A percentile compares a stretch with the other conserved stretches of the same genome.
These are phyloP conservation scores for Pyronema domesticum DNA, from an alignment of 495 filamentous ascomycete genomes.

Conservation along the genomic window DNA sequence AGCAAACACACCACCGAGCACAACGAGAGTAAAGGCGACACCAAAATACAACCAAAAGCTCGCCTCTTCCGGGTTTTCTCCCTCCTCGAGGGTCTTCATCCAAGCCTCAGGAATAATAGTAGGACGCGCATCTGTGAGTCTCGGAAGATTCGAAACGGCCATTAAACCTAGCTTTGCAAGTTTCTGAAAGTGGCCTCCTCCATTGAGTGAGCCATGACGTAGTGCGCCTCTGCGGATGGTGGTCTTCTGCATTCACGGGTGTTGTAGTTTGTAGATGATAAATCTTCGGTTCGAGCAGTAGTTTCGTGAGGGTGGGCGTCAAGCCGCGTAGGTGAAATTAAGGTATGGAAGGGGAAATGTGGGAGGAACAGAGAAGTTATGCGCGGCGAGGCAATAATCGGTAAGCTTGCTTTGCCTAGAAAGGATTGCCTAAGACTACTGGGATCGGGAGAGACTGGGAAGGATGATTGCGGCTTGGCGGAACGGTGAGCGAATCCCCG, in stretches of 20 bases:
- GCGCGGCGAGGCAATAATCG: too few relatives aligned
- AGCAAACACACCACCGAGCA: constrained; percentile 85
- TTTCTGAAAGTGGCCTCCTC: background rate
- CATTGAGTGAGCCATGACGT: constrained; percentile 3
- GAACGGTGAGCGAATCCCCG: too few relatives aligned
- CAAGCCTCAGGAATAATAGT: background rate
- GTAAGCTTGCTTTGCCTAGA: too few relatives aligned
- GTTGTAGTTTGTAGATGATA: background rate
- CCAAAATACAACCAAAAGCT: constrained; percentile 51
- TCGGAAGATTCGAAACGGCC: constrained; percentile 14
- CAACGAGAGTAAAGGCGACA: constrained; percentile 53
- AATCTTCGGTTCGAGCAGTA: background rate
- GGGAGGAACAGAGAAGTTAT: too few relatives aligned
- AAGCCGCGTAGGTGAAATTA: too few relatives aligned
- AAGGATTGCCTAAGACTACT: too few relatives aligned
- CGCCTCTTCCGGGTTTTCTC: constrained; percentile 31
- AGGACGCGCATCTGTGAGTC: constrained; percentile 12
- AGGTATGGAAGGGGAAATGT: too few relatives aligned
- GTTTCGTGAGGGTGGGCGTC: too few relatives aligned
- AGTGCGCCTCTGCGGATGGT: background rate
- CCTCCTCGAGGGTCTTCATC: constrained; percentile 26
- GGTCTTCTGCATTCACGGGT: constrained; percentile 2
- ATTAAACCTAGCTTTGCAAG: constrained; percentile 9
- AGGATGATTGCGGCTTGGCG: too few relatives aligned
- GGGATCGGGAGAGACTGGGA: too few relatives aligned